Base-by-base conservation (phyloP, 306 rosid genomes). In the Castanea mollissima region DNA sequence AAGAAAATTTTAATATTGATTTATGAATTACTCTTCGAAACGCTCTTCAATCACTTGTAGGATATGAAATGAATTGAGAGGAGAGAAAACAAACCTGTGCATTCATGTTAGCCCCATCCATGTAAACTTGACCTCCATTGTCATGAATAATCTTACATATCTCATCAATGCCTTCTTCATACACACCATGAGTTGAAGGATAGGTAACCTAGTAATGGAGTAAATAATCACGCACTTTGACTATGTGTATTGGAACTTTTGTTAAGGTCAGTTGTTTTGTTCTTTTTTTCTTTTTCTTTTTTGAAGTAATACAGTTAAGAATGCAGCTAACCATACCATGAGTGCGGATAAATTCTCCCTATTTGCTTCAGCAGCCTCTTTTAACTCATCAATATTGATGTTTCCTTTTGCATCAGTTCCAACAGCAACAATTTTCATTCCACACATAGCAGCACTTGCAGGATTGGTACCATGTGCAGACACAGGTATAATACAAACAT, bases 71-170 rank as follows among this genome's bases (percentile, higher is more conserved):
- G 55, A 70, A 29, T 72, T 44, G 27, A 70, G 64, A 35, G 19
- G 55, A 63, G 55, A 31, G 15, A 82, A 15, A 52, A 41, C 71
- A 41, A 67, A 91, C 98, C 94, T 94, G 97, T 14, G 98, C 97
- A 80, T 94, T 94, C 98, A 94, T 94, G 90, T 96, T 96, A 70
- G 99, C 99, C 74, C 99, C 99, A 78, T 96, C 99, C 99, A 96
- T 96, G 73, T 96, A 96, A 5, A 96, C 99, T 85, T 96, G 99
- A 49, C 99, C 99, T 78, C 99, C 99, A 78, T 96, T 96, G 63
- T 96, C 98, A 79, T 96, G 99, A 87, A 96, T 96, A 58, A 96
- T 91, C 90, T 89, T 90, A 74, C 99, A 96, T 74, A 96, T 96
- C 89, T 93, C 98, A 77, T 96, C 98, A 21, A 96, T 96, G 19